Base-by-base conservation (phyloP, 768 basidiomycete species). In the Pisolithus sp. region DNA sequence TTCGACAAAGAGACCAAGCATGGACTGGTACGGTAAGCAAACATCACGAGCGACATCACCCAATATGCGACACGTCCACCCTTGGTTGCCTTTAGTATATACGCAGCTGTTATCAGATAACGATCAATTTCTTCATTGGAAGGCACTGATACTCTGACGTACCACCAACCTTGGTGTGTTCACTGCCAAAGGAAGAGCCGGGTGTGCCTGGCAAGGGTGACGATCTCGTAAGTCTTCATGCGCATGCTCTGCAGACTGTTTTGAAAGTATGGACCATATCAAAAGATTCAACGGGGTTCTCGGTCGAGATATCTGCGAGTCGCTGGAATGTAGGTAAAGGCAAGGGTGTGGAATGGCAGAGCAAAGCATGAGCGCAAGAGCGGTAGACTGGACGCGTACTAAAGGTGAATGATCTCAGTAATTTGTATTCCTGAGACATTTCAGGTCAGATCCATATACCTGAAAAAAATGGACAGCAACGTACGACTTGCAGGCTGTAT, bases 11-110 rank as follows among this genome's bases (percentile, higher is more conserved):
- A 54, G 24, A 48, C 45, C 4, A 60, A 60, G 20, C 58, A 58
- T 10, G 57, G 34, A 9, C 34, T 38, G 9, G 46, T 34, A 18
- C n/a, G 74, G 74, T 17, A 86, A 71, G 53, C 79, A 80, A 15
- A 64, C 61, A 48, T 86, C 80, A 4, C 74, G 72, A 48, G 79
- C 78, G 13, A 87, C 79, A 52, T 88, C 84, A 30, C 28, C 86
- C 86, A 87, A 57, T 85, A 87, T 15, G 86, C 80, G n/a, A 88
- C 83, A 58, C 82, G 83, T 5, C 86, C 85, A 46, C 78, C 81
- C 68, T 86, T 86, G 0, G 86, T 87, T 1, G 84, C 82, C 58
- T 84, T 87, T 17, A 88, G 77, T 3, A 79, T 85, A 59, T 87
- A 87, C 36, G 78, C 82, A 5, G 83, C 83, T 1, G 85, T 86